Evolutionary conservation across 139 green algal genomes (phyloP).

Genomic region (Diplosphaera chodatii): DNA sequence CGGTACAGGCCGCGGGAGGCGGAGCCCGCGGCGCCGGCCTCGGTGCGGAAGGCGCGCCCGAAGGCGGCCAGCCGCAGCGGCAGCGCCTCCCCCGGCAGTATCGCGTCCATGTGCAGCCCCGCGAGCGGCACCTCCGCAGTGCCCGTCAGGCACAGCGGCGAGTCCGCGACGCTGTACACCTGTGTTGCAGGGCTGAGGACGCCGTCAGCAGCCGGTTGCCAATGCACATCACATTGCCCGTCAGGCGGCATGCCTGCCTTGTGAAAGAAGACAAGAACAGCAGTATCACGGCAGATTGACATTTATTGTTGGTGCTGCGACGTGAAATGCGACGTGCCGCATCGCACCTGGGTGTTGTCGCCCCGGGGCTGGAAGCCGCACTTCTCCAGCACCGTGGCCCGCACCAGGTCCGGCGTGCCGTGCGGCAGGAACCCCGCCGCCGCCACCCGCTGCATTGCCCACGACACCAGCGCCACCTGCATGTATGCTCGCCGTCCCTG

Average conservation of each 20-base stretch:
- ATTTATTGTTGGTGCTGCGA: no score
- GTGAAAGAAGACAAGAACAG: conserved; percentile 55
- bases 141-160: conserved; percentile 85
- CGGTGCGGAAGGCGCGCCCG: conserved; percentile 94
- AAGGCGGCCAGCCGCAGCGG: conserved; percentile 89
- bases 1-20: conserved; percentile 89
- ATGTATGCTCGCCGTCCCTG: no score
- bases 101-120: conserved; percentile 84
- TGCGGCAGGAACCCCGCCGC: conserved; percentile 78
- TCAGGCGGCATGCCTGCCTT: conserved; percentile 40
- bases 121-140: conserved; percentile 94
- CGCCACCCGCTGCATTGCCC: conserved; percentile 60
- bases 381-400: conserved; percentile 86
- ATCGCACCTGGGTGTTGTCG: conserved; percentile 81
- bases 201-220: no score
- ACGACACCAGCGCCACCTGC: background rate
- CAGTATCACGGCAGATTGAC: no score
- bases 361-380: conserved; percentile 95
- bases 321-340: no score
- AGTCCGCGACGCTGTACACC: conserved; percentile 83
- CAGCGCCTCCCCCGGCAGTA: conserved; percentile 73
- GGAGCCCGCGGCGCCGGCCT: conserved; percentile 78
- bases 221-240: background rate
- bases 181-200: conserved; percentile 16
- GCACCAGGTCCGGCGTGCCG: conserved; percentile 92